Conservation (phyloP, 2,329 filamentous ascomycete genomes). For the Penicillium sp. region DNA sequence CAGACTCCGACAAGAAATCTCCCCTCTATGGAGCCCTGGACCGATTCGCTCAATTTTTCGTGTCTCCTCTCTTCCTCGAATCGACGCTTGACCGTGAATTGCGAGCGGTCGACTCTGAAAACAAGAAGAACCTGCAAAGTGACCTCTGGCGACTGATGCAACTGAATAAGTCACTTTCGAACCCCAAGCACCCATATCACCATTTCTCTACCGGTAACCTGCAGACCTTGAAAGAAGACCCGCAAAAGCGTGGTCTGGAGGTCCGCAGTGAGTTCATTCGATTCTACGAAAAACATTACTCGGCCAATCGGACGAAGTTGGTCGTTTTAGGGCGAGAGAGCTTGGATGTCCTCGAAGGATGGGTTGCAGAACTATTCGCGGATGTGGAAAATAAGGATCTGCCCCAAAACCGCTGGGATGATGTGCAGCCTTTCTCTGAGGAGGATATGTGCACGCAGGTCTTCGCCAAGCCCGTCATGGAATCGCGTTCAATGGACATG, state of each 20-base stretch:
- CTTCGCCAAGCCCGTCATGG: slow-evolving; percentile 89
- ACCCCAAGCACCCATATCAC: slow-evolving; percentile 78
- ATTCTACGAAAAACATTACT: slow-evolving; percentile 85
- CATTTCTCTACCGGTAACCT: slow-evolving; percentile 90
- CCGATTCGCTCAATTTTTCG: slow-evolving; percentile 90
- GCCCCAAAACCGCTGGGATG: slow-evolving; percentile 60
- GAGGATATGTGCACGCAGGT: slow-evolving; percentile 63
- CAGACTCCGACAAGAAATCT: slow-evolving; percentile 33
- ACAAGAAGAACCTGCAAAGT: slow-evolving; percentile 94
- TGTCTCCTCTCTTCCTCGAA: slow-evolving; percentile 76
- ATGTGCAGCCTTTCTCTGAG: slow-evolving; percentile 53
- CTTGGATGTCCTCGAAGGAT: slow-evolving; percentile 73
- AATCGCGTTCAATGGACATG: slow-evolving; percentile 71
- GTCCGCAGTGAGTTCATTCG: slow-evolving; percentile 88
- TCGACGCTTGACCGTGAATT: slow-evolving; percentile 83
- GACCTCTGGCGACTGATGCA: slow-evolving; percentile 85
- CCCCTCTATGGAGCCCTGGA: slow-evolving; percentile 77
- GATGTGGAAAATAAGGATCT: slow-evolving; percentile 76
- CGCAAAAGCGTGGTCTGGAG: slow-evolving; percentile 71
- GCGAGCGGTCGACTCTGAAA: slow-evolving; percentile 85
- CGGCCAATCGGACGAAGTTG: slow-evolving; percentile 88
- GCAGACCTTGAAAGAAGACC: slow-evolving; percentile 75
- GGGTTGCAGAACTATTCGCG: slow-evolving; percentile 79
- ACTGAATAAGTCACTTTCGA: slow-evolving; percentile 81
- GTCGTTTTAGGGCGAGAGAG: slow-evolving; percentile 77